A percentile compares a stretch with the other conserved stretches of the same genome.
phyloP scores from a whole-genome alignment of 2,329 filamentous ascomycete genomes.

The Colletotrichum euphorbiae region DNA sequence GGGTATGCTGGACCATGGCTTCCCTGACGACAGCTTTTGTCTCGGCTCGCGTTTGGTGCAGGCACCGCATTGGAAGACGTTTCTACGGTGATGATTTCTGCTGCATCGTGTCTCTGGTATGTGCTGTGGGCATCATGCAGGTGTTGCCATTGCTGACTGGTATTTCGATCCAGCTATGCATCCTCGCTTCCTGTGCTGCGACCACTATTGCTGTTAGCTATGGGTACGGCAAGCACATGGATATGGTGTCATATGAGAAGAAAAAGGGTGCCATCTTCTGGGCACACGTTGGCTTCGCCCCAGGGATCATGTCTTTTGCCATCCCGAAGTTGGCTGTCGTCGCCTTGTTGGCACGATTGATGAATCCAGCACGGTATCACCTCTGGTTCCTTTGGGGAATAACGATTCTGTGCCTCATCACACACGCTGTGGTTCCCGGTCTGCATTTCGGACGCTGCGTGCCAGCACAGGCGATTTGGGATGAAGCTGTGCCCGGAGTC shows the following conservation, averaged over 20 bases:
- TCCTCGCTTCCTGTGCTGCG: constrained; percentile 47
- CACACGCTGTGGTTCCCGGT: constrained; percentile 48
- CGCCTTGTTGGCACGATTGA: constrained; percentile 50
- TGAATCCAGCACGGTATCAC: constrained; percentile 52
- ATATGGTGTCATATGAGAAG: constrained; percentile 46
- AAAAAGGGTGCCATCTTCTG: constrained; percentile 48
- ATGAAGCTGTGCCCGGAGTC: constrained; percentile 47
- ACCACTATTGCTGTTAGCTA: constrained; percentile 49
- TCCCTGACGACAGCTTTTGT: not conserved
- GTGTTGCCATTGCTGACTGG: not conserved
- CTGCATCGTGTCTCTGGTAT: constrained; percentile 11
- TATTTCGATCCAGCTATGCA: not conserved
- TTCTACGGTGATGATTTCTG: constrained; percentile 12
- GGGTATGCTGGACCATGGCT: constrained; percentile 10
- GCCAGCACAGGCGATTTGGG: constrained; percentile 54
- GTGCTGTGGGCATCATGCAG: not conserved
- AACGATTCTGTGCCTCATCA: constrained; percentile 46
- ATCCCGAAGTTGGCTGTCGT: constrained; percentile 57
- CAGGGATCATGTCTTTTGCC: constrained; percentile 53
- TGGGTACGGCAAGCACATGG: constrained; percentile 55
- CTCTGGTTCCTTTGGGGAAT: constrained; percentile 52
- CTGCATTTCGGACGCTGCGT: constrained; percentile 57
- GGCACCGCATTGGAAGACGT: not conserved
- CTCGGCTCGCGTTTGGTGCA: not conserved
- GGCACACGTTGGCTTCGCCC: constrained; percentile 51